These are phyloP conservation scores for Pisolithus microcarpus DNA, from an alignment of 768 basidiomycete genomes.

Conservation along the genomic window DNA sequence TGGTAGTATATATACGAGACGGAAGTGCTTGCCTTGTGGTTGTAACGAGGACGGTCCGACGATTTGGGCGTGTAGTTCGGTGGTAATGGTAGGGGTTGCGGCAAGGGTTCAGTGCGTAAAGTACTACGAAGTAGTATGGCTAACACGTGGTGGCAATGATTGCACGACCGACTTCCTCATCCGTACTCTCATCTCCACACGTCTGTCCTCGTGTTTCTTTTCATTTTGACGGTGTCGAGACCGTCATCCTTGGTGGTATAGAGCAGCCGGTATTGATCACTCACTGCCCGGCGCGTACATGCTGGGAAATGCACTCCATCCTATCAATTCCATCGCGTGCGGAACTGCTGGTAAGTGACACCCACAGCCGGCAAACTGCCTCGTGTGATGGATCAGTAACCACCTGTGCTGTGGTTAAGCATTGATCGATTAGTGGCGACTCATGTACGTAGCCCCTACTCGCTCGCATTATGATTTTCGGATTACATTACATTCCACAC, in stretches of 20 bases:
- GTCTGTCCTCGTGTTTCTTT: neutral
- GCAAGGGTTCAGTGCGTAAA: conserved; percentile 9
- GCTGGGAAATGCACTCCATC: too few relatives aligned
- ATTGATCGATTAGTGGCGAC: too few relatives aligned
- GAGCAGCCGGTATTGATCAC: too few relatives aligned
- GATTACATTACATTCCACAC: too few relatives aligned
- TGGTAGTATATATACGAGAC: conserved; percentile 20
- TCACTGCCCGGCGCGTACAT: too few relatives aligned
- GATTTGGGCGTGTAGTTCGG: conserved; percentile 11
- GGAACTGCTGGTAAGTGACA: too few relatives aligned
- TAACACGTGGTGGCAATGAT: conserved; percentile 7
- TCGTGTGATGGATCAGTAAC: too few relatives aligned
- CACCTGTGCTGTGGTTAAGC: too few relatives aligned
- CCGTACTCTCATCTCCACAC: conserved; percentile 4
- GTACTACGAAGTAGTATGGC: neutral
- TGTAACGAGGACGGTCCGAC: conserved; percentile 11
- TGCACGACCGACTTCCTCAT: neutral
- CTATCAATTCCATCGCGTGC: too few relatives aligned
- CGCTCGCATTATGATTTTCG: too few relatives aligned
- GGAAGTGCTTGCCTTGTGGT: conserved; percentile 20
- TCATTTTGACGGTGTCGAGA: neutral
- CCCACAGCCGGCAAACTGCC: too few relatives aligned
- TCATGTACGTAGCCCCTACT: too few relatives aligned
- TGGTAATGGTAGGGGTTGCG: conserved; percentile 8
- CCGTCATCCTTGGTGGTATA: neutral